Percentiles rank a stretch among this genome's conserved stretches.
phyloP scores from a whole-genome alignment of 192 early-diverging fungal genomes.

The Coemansia reversa region DNA sequence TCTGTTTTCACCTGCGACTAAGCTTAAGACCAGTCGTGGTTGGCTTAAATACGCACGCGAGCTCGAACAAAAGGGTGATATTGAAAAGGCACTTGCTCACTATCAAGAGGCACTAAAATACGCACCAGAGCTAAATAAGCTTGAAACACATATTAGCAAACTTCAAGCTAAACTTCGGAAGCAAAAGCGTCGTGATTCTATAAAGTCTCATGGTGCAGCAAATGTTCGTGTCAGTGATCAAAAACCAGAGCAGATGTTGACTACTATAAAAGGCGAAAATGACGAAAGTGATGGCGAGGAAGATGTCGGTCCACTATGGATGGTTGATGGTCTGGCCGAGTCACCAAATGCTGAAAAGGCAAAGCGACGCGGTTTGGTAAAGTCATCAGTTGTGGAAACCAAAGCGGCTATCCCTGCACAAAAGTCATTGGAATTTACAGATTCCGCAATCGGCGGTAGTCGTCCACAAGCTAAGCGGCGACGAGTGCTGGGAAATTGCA shows the following conservation, averaged over 20 bases:
- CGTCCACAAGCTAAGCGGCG: conserved; percentile 16
- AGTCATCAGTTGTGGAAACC: neutral
- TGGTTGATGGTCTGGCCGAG: conserved; percentile 41
- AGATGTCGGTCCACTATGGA: conserved; percentile 33
- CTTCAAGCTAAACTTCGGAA: conserved; percentile 29
- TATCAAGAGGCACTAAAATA: conserved; percentile 54
- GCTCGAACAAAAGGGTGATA: conserved; percentile 51
- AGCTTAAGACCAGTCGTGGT: conserved; percentile 57
- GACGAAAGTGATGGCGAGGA: conserved; percentile 20
- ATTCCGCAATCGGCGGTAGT: neutral
- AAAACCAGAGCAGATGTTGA: neutral
- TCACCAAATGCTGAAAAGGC: conserved; percentile 53
- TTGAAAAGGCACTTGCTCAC: conserved; percentile 51
- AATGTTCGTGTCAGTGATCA: conserved; percentile 18
- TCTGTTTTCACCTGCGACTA: conserved; percentile 57
- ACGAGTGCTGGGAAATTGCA: conserved; percentile 15
- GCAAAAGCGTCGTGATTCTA: conserved; percentile 37
- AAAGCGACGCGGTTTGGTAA: conserved; percentile 14
- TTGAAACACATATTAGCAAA: conserved; percentile 51
- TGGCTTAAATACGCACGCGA: conserved; percentile 55
- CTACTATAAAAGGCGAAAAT: neutral
- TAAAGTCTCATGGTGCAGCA: conserved; percentile 32
- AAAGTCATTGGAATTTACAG: neutral
- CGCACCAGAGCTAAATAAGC: conserved; percentile 50
- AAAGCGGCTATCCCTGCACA: neutral